Evolutionary conservation across 345 rosid species (phyloP), one percentile per base, ranked within the genome.

Genomic region (Hibiscus mutabilis): DNA sequence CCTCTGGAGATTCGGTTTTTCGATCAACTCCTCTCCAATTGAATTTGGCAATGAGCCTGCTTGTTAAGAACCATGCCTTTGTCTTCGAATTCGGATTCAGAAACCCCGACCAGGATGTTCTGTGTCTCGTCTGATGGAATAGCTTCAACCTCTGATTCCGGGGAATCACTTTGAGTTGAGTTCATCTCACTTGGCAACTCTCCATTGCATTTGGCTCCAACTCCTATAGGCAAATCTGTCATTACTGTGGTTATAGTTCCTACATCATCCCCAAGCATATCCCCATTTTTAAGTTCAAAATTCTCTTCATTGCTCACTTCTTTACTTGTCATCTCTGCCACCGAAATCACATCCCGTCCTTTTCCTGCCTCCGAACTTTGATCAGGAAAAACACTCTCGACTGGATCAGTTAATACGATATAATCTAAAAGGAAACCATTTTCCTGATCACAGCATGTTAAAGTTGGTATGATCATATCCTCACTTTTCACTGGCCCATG

Each of bases 111-210:
- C 53, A 21, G 42, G n/a, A 60, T 21, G n/a, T 40, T 29, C 37
- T 0, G 25, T 4, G 73, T 62, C 60, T 52, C 37, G 31, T 59
- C 75, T 29, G 15, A 9, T 9, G 15, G 60, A 74, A 51, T 18
- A 52, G 33, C 66, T 58, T 74, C 75, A 19, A 2, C 31, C 16
- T 76, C 67, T 56, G 59, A 72, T 75, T 73, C 33, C 8, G 77
- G 19, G 15, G 70, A 75, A 73, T 10, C 29, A 53, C 33, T 71
- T 46, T 56, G 24, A 27, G 21, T 27, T 68, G 58, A 60, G 42
- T 70, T 66, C 15, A 49, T 65, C 57, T 80, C 55, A n/a, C 13
- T 44, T 15, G 60, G 53, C 24, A 35, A 35, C 35, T 68, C 78
- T 44, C 62, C 68, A 60, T 77, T 73, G 68, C 61, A 25, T 44